Evolutionary conservation across 225 moss, liverwort and hornwort species (phyloP), one percentile per base, ranked within the genome.

Genomic region (Bryum argenteum): DNA sequence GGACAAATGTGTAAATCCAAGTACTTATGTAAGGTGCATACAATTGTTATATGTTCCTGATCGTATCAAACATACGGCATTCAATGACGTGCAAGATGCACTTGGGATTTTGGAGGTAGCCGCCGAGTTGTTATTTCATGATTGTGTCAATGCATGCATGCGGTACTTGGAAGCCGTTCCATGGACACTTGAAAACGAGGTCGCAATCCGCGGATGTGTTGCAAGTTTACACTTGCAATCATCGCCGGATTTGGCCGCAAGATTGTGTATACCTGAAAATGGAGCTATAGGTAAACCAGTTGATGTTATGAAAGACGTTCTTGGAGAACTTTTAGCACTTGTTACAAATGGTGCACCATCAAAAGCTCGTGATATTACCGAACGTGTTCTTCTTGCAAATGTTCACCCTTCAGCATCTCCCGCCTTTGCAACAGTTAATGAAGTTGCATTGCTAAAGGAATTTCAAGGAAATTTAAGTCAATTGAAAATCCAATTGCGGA

Each of bases 321-420:
- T 98, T 11, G 89, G 94, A 9, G 92, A 94, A 61, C 84, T 98
- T 40, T 84, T 98, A 16, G 60, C 85, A 15, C 59, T 98, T 19
- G 98, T 98, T 0, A 98, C 98, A 11, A 98, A 89, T 61, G 98
- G 98, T 19, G 98, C 94, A 0, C 94, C 94, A 39, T 85, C 90
- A 4, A 98, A 91, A 73, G 94, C 98, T 1, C 85, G 98, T 22
- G 94, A 98, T n/a, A 94, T 98, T 9, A 93, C 94, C 0, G 91
- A 94, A 41, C 88, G 91, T 26, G 92, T 98, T 3, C 80, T 98
- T 43, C 87, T 98, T 52, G 92, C 90, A 22, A 98, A 98, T 61
- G 92, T 94, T 24, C 90, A 92, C 12, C 87, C 92, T 39, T 82
- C 87, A 0, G 74, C 94, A 14, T 94, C 94, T 13, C 71, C 71